These are phyloP conservation scores for Ruellia speciosa DNA, from an alignment of 305 asterid species.

Conservation along the genomic window DNA sequence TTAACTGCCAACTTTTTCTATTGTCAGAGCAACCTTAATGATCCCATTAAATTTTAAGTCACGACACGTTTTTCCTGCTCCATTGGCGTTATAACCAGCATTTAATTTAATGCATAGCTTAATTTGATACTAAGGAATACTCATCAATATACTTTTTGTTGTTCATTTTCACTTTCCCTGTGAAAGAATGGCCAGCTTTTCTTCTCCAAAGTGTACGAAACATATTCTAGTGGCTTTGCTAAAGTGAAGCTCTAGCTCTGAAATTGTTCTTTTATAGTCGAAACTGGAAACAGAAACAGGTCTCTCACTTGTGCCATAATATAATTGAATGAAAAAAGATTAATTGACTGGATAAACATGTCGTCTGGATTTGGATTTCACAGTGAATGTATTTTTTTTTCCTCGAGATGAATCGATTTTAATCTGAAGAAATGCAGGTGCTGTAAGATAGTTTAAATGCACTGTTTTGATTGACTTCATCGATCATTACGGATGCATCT, in stretches of 20 bases:
- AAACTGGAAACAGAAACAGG: background rate
- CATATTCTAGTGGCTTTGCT: background rate
- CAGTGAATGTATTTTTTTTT: background rate
- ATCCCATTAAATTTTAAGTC: conserved; percentile 9
- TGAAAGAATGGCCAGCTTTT: background rate
- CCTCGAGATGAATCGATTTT: conserved; percentile 5
- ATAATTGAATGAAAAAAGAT: background rate
- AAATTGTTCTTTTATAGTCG: background rate
- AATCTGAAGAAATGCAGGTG: background rate
- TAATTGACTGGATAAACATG: background rate
- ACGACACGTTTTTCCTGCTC: background rate
- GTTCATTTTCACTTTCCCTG: conserved; percentile 3
- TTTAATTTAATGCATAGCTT: conserved; percentile 7
- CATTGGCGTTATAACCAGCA: conserved; percentile 8
- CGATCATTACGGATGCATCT: no score
- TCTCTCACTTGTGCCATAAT: background rate
- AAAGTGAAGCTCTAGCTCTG: background rate
- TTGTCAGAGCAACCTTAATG: background rate
- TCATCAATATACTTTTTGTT: background rate
- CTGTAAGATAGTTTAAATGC: background rate
- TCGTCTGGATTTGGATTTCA: no score
- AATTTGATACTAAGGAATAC: background rate
- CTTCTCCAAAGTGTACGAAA: background rate
- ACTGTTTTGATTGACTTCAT: no score
- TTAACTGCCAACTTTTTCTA: background rate